These are phyloP conservation scores for Penicillium sp. DNA, from an alignment of 2,329 filamentous ascomycete genomes.

Conservation along the genomic window DNA sequence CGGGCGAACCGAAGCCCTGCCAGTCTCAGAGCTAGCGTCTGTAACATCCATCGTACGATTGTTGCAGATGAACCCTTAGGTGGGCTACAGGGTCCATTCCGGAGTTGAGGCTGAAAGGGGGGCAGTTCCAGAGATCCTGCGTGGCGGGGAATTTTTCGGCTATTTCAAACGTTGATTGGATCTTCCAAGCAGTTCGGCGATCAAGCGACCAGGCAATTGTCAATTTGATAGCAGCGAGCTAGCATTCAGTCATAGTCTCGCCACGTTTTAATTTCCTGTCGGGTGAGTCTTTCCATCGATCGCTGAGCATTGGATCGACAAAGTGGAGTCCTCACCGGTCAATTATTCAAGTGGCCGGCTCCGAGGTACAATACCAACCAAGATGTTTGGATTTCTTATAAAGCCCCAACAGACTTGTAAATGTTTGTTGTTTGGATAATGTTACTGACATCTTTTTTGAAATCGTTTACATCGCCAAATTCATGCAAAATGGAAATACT, in stretches of 20 bases:
- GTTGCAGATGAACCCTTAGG: neutral
- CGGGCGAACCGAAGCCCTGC: neutral
- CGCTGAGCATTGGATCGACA: neutral
- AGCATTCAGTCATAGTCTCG: neutral
- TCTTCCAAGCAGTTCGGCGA: neutral
- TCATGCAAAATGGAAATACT: conserved; percentile 16
- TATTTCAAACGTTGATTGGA: neutral
- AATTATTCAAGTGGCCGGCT: neutral
- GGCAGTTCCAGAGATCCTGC: neutral
- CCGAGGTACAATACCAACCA: neutral
- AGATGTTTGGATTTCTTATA: neutral
- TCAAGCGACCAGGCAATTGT: neutral
- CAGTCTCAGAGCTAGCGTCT: neutral
- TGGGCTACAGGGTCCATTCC: neutral
- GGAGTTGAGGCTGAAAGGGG: neutral
- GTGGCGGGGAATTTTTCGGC: neutral
- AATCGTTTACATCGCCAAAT: neutral
- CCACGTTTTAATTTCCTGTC: neutral
- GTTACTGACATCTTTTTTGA: too few species aligned
- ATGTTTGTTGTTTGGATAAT: neutral
- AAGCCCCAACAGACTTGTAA: neutral
- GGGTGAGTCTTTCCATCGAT: neutral
- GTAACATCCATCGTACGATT: neutral
- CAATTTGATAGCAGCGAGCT: neutral
- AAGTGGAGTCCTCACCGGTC: neutral